A percentile compares a stretch with the other conserved stretches of the same genome.
Conservation (phyloP, 1,139 yeast genomes). For the Taiozyma sp. region DNA sequence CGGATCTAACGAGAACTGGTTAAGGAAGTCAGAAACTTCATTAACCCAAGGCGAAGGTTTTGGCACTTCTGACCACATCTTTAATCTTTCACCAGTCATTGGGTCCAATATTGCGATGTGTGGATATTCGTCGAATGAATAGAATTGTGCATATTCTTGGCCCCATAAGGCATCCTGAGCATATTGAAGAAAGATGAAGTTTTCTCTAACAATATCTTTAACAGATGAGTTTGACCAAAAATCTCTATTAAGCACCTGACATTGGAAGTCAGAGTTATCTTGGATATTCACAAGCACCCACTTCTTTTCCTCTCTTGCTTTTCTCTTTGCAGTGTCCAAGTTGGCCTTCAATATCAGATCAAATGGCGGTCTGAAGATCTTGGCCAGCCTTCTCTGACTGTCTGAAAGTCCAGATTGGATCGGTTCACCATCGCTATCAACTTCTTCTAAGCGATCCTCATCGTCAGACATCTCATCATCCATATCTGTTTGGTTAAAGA, state of each 20-base stretch:
- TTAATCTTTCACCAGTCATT: slow-evolving; percentile 86
- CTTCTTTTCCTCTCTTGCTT: slow-evolving; percentile 60
- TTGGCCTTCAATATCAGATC: slow-evolving; percentile 69
- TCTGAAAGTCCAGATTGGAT: slow-evolving; percentile 35
- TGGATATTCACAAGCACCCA: slow-evolving; percentile 91
- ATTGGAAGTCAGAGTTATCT: slow-evolving; percentile 76
- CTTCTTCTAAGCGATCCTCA: slow-evolving; percentile 23
- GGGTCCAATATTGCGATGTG: slow-evolving; percentile 94
- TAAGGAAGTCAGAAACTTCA: slow-evolving; percentile 56
- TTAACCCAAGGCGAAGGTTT: slow-evolving; percentile 51
- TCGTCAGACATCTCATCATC: slow-evolving; percentile 17
- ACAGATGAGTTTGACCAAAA: slow-evolving; percentile 79
- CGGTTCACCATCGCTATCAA: slow-evolving; percentile 29
- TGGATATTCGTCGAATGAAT: slow-evolving; percentile 67
- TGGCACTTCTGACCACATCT: slow-evolving; percentile 72
- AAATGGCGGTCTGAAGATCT: slow-evolving; percentile 88
- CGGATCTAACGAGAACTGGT: slow-evolving; percentile 62
- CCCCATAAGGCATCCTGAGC: slow-evolving; percentile 77
- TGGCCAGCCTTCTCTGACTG: slow-evolving; percentile 72
- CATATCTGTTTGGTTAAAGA: slow-evolving; percentile 46
- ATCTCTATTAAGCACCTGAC: slow-evolving; percentile 90
- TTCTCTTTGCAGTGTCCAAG: slow-evolving; percentile 65
- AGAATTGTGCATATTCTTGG: slow-evolving; percentile 61
- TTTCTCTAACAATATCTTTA: slow-evolving; percentile 56
- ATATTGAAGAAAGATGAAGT: slow-evolving; percentile 80